Base-by-base conservation (phyloP, 2,329 filamentous ascomycete species). In the Colletotrichum endophyticum region DNA sequence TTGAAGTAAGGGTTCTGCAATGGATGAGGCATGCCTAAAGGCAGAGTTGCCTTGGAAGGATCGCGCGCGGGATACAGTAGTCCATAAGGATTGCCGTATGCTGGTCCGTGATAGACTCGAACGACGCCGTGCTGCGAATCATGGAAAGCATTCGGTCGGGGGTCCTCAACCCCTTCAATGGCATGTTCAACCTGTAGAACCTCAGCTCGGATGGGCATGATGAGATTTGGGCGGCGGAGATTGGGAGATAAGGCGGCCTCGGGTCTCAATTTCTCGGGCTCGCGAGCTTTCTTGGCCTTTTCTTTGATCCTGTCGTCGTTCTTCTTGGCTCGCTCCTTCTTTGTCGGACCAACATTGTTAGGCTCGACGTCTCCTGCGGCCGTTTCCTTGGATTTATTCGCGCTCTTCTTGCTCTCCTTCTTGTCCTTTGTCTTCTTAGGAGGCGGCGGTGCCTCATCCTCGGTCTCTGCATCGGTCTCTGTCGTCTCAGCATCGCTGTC, bases 121-220 rank as follows among this genome's bases (percentile, higher is more conserved):
- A 91, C 85, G 25, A 91, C 82, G 36, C 90, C 88, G 77, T 87
- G 86, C 62, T 86, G 84, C n/a, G 84, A 80, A 79, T 93, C 91
- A 79, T 89, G 89, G 80, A 90, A 93, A 57, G 91, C 90, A 79
- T 93, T 93, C 15, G 91, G 91, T 3, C 86, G 85, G 11, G 91
- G 91, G 77, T 92, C 91, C 59, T 87, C 83, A 5, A 85, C 84
- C 2, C 82, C 84, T 78, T 92, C 90, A 25, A 92, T 83, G 4
- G 90, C 86, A 76, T 91, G 89, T 79, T 93, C 91, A 3, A 91
- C 86, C 70, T 91, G 87, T 39, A 92, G 81, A 22, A 91, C 86
- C 64, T 89, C 85, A 30, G 89, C 85, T 30, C 86, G 85, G 56
- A 87, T 83, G 4, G 89, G 88, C 78, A 88, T 83, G 59, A 92